phyloP scores from a whole-genome alignment of 352 stramenopile genomes.

The Pythium rishiriense region DNA sequence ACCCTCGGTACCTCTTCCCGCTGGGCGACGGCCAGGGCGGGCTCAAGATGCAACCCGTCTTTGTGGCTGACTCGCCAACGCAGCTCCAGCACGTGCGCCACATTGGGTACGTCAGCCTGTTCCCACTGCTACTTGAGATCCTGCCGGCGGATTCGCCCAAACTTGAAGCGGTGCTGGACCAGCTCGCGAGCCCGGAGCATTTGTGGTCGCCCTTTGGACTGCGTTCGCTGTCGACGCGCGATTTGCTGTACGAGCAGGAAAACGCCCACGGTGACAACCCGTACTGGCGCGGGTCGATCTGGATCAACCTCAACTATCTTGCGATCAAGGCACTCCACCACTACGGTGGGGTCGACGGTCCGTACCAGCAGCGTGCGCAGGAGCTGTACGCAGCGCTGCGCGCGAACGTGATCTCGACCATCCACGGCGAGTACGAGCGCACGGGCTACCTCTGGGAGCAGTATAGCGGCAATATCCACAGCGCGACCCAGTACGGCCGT shows the following conservation, averaged over 20 bases:
- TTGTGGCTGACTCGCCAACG: constrained; percentile 52
- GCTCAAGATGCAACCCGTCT: constrained; percentile 72
- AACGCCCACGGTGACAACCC: constrained; percentile 91
- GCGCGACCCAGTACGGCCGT: constrained; percentile 51
- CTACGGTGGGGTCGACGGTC: constrained; percentile 55
- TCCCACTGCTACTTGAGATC: constrained; percentile 81
- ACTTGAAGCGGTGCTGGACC: constrained; percentile 53
- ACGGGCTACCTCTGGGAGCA: constrained; percentile 94
- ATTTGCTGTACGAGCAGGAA: constrained; percentile 86
- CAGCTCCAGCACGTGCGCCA: constrained; percentile 74
- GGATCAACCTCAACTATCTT: constrained; percentile 95
- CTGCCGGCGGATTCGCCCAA: constrained; percentile 67
- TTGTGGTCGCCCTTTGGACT: constrained; percentile 81
- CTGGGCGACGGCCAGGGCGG: constrained; percentile 77
- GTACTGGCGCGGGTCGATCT: constrained; percentile 94
- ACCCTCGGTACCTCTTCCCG: constrained; percentile 76
- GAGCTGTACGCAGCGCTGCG: constrained; percentile 54
- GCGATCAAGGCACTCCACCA: constrained; percentile 81
- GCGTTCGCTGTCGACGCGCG: constrained; percentile 82
- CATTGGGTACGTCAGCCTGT: constrained; percentile 88
- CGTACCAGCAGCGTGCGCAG: constrained; percentile 45
- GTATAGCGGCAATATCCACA: constrained; percentile 83
- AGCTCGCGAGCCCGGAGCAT: constrained; percentile 62
- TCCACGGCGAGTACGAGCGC: constrained; percentile 79
- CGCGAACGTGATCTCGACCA: constrained; percentile 58